phyloP scores from a whole-genome alignment of 2,329 filamentous ascomycete genomes.

The Fusarium pseudonygamai region DNA sequence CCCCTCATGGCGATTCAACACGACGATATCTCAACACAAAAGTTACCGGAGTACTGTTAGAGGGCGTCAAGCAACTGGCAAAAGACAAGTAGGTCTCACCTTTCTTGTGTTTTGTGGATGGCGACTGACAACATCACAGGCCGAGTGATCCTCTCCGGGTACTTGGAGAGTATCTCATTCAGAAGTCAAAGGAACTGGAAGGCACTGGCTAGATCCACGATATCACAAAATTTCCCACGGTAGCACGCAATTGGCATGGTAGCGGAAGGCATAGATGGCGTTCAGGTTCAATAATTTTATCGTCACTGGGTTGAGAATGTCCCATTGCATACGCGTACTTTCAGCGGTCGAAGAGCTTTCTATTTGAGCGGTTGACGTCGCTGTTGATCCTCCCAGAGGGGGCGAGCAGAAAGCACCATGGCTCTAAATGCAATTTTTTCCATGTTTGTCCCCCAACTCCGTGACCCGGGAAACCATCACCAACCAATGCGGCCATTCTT shows the following conservation, averaged over 20 bases:
- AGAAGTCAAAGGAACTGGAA: constrained; percentile 74
- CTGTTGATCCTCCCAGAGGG: constrained; percentile 47
- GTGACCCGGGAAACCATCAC: constrained; percentile 52
- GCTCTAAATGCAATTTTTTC: constrained; percentile 58
- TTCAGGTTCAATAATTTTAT: constrained; percentile 37
- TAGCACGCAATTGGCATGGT: constrained; percentile 14
- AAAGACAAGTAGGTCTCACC: constrained; percentile 72
- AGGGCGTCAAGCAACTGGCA: constrained; percentile 78
- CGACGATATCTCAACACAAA: constrained; percentile 77
- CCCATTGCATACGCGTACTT: constrained; percentile 44
- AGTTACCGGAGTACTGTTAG: constrained; percentile 72
- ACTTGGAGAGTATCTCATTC: constrained; percentile 75
- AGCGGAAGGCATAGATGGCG: constrained; percentile 35
- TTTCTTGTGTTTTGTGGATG: not conserved
- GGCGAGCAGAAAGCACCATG: constrained; percentile 52
- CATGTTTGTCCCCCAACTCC: constrained; percentile 56
- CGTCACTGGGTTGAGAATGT: constrained; percentile 40
- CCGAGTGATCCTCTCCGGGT: constrained; percentile 74
- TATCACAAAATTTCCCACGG: not conserved
- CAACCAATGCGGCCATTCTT: constrained; percentile 36
- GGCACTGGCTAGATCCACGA: constrained; percentile 35
- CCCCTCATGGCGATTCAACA: constrained; percentile 73
- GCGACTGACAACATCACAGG: constrained; percentile 48
- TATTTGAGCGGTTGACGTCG: constrained; percentile 48
- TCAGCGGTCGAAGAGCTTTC: constrained; percentile 49